Base-by-base conservation (phyloP, 345 rosid species). In the Heritiera littoralis region DNA sequence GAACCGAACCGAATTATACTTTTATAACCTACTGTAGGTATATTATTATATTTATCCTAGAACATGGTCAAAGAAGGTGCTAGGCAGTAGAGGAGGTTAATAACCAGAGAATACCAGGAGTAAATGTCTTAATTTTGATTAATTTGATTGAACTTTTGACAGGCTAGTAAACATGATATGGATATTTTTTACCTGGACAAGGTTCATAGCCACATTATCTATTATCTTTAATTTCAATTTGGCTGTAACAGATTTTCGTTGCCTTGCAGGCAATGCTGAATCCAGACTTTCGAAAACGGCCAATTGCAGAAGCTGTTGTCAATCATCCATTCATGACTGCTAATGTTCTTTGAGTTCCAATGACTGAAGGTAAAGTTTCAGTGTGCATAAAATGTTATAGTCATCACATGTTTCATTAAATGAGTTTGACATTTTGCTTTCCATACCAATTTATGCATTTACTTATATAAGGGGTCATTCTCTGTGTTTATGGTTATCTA, bases 211-310 rank as follows among this genome's bases (percentile, higher is more conserved):
- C 40, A 9, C 0, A 15, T 74, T 74, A 18, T 35, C 69, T 10
- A 15, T 23, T 9, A 5, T 40, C 18, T 73, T 49, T 11, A 40
- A 70, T 64, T 60, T 18, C 41, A 48, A n/a, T 9, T 38, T 3
- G 20, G 59, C 58, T 60, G 56, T 35, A 48, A 49, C 43, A 45
- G 18, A 58, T 66, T 77, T 30, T 69, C 17, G 7, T 63, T 54
- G 55, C 74, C 51, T 77, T 85, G 88, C 77, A 95, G 99, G 92
- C 92, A 67, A 93, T 95, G 99, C 83, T 95, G 84, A 86, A 87
- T 82, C 89, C 92, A 0, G 93, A 95, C 81, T 90, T 86, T 63
- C 85, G 89, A 48, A 91, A 95, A 58, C 89, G 99, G 11, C 98
- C 99, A 61, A 81, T 78, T 72, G 98, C 97, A 56, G 90, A 93